phyloP scores from a whole-genome alignment of 1,139 yeast genomes.

The Hyphopichia buzzinii region DNA sequence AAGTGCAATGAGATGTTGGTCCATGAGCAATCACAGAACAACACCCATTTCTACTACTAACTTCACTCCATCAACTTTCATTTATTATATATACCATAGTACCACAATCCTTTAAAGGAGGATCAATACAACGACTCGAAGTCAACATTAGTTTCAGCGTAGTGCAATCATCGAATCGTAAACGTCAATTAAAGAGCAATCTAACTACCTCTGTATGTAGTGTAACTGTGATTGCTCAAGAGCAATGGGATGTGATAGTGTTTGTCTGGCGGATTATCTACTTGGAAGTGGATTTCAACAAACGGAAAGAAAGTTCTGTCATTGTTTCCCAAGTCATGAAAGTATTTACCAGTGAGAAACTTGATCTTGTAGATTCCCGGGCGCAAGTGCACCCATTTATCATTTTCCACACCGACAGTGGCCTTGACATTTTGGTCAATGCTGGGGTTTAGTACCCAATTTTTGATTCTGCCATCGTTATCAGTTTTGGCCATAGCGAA shows the following conservation, averaged over 20 bases:
- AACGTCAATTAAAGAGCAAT: too few species aligned
- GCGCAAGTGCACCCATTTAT: conserved; percentile 40
- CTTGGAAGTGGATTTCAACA: conserved; percentile 71
- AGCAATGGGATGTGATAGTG: conserved; percentile 88
- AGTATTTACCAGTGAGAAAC: conserved; percentile 71
- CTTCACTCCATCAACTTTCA: too few species aligned
- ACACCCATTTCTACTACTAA: conserved; percentile 53
- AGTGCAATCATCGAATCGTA: conserved; percentile 1
- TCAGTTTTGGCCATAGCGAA: conserved; percentile 71
- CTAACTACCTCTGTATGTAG: conserved; percentile 82
- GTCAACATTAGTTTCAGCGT: background rate
- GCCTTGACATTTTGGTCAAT: conserved; percentile 15
- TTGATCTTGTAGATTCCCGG: conserved; percentile 73
- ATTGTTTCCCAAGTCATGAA: conserved; percentile 29
- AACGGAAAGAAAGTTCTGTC: conserved; percentile 72
- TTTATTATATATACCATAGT: conserved; percentile 1
- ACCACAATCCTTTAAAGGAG: too few species aligned
- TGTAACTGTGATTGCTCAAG: conserved; percentile 78
- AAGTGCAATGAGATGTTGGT: conserved; percentile 58
- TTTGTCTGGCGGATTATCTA: conserved; percentile 62
- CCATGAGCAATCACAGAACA: conserved; percentile 48
- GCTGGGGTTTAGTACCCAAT: conserved; percentile 58
- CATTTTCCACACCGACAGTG: conserved; percentile 32
- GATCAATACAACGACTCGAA: background rate
- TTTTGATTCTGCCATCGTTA: conserved; percentile 70